Percentiles rank a stretch among this genome's conserved stretches.
Conservation (phyloP, 805 yeast species). For the Candida pseudofarinosa region DNA sequence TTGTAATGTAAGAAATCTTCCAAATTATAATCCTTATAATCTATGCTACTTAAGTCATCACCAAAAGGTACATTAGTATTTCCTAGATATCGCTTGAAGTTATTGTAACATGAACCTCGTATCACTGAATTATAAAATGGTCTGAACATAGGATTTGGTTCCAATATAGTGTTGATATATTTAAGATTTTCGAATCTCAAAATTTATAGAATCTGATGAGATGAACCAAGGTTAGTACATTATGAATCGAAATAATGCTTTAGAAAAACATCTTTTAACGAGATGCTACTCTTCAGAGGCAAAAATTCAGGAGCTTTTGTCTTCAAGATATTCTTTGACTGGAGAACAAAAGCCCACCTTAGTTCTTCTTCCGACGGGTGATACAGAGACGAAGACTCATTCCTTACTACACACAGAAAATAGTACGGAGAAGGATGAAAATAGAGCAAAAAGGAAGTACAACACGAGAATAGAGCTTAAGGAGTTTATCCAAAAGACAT, state of each 20-base stretch:
- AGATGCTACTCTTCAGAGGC: constrained; percentile 38
- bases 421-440: background rate
- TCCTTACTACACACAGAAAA: constrained; percentile 14
- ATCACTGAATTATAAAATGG: background rate
- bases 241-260: constrained; percentile 42
- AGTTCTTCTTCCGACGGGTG: constrained; percentile 35
- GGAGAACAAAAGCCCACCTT: constrained; percentile 48
- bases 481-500: constrained; percentile 32
- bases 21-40: constrained; percentile 33
- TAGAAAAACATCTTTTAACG: constrained; percentile 45
- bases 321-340: constrained; percentile 40
- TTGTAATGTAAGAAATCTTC: constrained; percentile 37
- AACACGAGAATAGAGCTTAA: constrained; percentile 40
- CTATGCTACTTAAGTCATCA: constrained; percentile 32
- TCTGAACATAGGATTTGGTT: background rate
- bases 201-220: background rate
- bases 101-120: too few relatives aligned
- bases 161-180: background rate
- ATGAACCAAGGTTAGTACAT: background rate
- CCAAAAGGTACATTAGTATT: constrained; percentile 32
- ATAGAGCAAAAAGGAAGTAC: constrained; percentile 17
- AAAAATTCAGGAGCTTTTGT: constrained; percentile 38
- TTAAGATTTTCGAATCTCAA: background rate
- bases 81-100: constrained; percentile 8
- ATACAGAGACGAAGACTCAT: constrained; percentile 14